Evolutionary conservation across 805 yeast genomes (phyloP).

Genomic region (Lipomyces anomalus): DNA sequence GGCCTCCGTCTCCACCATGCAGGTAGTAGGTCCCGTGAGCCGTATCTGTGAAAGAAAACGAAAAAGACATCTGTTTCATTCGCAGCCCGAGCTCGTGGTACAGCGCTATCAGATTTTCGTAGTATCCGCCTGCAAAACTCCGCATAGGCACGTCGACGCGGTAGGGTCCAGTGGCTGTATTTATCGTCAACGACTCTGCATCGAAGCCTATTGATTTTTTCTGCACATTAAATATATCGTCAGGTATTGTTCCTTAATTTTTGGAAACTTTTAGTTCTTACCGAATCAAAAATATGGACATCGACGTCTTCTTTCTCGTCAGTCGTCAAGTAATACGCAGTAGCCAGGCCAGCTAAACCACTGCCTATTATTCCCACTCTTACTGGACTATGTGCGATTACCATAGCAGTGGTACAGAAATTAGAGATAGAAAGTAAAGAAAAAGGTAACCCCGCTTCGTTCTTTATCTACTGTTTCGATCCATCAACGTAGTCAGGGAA

Average conservation of each 20-base stretch:
- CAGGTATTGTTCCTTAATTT: background rate
- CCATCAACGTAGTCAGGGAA: no score
- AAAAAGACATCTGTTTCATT: slow-evolving; percentile 16
- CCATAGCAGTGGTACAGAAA: background rate
- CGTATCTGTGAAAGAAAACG: slow-evolving; percentile 18
- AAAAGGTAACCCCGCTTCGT: no score
- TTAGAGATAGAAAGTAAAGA: no score
- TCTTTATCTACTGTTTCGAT: no score
- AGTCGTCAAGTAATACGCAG: slow-evolving; percentile 14
- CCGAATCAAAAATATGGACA: slow-evolving; percentile 21
- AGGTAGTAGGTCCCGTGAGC: slow-evolving; percentile 9
- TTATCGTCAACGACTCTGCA: slow-evolving; percentile 14
- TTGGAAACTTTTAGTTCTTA: background rate
- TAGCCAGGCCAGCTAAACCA: slow-evolving; percentile 19
- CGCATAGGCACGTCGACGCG: slow-evolving; percentile 23
- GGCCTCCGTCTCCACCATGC: slow-evolving; percentile 16
- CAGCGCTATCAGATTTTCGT: slow-evolving; percentile 9
- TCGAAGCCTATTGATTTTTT: slow-evolving; percentile 14
- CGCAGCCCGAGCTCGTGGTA: slow-evolving; percentile 16
- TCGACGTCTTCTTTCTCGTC: slow-evolving; percentile 5
- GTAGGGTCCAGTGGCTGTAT: slow-evolving; percentile 8
- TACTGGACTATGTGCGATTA: background rate
- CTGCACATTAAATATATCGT: slow-evolving; percentile 1
- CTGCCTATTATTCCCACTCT: slow-evolving; percentile 18
- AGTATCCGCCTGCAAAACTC: slow-evolving; percentile 21